Evolutionary conservation across 768 basidiomycete species (phyloP), one percentile per base, ranked within the genome.

Genomic region (Suillus americanus): DNA sequence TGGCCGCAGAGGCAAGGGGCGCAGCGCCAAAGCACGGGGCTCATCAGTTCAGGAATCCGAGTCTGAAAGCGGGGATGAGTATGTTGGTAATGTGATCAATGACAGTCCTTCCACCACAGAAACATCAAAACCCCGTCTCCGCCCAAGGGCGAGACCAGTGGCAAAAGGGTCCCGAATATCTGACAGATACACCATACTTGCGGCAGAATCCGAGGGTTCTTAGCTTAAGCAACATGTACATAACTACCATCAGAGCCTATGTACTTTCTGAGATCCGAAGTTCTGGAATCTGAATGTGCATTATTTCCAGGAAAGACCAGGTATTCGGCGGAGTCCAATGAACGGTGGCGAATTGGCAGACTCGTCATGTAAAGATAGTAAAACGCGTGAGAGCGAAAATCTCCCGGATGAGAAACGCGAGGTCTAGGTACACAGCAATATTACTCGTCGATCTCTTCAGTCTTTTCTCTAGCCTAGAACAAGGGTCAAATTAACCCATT

Each of bases 81-180:
- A 50, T 64, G 66, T 35, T 30, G 67, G 64, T 51, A 68, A 60
- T 23, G 66, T 65, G 6, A 62, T 60, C 7, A 65, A 66, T 9
- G 64, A 61, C 9, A 16, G 56, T 30, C 28, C 38, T 20, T 59
- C 30, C 3, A 33, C 66, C 23, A 64, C 37, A 25, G 40, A 37
- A 40, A 67, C 66, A 37, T 75, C 70, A 10, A 64, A 62, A 38
- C 74, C 74, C 16, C 70, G 75, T 37, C 65, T 84, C 41, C 80
- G 84, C 23, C 81, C 81, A 23, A 76, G 82, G 43, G 79, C 79
- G 43, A 81, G 78, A 66, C 77, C 76, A n/a, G 60, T 64, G 63
- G 54, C 25, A 33, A 50, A 59, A 60, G 57, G 48, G 61, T 14
- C 54, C 61, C 45, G 61, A 62, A 33, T 25, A 60, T 56, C 54